phyloP scores from a whole-genome alignment of 306 rosid genomes.

The Rosa persica region DNA sequence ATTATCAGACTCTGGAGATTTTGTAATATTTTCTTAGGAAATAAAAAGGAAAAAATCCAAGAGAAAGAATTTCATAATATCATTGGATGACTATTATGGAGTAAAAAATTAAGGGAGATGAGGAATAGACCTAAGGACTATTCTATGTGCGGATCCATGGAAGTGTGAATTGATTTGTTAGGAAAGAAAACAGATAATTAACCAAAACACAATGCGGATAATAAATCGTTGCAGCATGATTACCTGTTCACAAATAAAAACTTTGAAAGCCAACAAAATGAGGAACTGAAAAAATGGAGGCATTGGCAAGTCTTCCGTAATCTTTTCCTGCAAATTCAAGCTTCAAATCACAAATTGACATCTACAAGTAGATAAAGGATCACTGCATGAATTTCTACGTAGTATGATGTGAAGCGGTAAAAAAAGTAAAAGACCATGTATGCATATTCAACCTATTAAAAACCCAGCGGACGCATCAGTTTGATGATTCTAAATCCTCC shows the following conservation, averaged over 20 bases:
- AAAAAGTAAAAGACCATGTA: neutral
- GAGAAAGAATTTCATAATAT: neutral
- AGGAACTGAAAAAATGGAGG: conserved; percentile 78
- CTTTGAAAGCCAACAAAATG: conserved; percentile 67
- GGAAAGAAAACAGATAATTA: neutral
- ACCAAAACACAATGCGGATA: neutral
- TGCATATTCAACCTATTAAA: neutral
- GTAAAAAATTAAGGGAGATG: no score
- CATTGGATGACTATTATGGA: neutral
- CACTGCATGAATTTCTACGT: neutral
- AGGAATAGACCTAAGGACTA: neutral
- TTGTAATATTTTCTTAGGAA: neutral
- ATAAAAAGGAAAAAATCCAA: neutral
- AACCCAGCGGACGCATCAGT: neutral
- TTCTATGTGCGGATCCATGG: neutral
- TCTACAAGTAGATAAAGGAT: neutral
- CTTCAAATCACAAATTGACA: conserved; percentile 27
- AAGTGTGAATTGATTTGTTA: neutral
- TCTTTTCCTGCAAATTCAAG: conserved; percentile 54
- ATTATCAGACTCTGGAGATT: neutral
- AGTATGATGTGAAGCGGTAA: conserved; percentile 2
- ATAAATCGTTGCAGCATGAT: neutral
- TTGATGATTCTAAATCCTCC: neutral
- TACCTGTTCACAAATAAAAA: conserved; percentile 68
- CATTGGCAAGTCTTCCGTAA: conserved; percentile 66